Evolutionary conservation across 345 rosid genomes (phyloP), one percentile per base, ranked within the genome.

Genomic region (Linum lewisii): DNA sequence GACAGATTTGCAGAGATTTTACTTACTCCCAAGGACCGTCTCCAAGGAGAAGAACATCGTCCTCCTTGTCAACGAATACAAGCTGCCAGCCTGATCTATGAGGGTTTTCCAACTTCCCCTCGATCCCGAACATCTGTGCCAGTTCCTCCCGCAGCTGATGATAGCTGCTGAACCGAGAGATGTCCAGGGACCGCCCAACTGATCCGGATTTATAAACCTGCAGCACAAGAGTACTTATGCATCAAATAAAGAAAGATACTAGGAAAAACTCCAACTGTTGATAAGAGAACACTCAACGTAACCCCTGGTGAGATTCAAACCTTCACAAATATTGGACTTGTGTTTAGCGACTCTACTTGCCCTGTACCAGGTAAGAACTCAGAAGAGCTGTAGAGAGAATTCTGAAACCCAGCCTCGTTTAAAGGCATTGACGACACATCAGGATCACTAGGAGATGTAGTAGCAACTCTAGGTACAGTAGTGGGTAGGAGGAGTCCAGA

Each of bases 61-160:
- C 76, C 83, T 87, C 90, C 95, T 85, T 79, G 85, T 87, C 90
- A 47, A 87, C 86, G 56, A 87, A 87, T 84, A 84, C 90, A 84
- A 87, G 95, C 95, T 87, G 90, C 95, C 95, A 87, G 90, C 95
- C 90, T 84, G 90, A 87, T 84, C 95, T 84, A 74, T 71, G 76
- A 75, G 95, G 83, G 76, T 82, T 76, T 79, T 86, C 95, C 59
- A 82, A 79, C 69, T 79, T 74, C 66, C 95, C 95, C 82, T 82
- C 90, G 64, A 82, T 79, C 63, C 84, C 90, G 64, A 87, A 87
- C 90, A 82, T 82, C 81, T 76, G 82, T 64, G 81, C 90, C 75
- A 87, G 79, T 63, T 87, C 88, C 73, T 78, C 82, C 56, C 90
- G 95, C 86, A 87, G 82, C 83, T 84, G 90, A 63, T 84, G 73